A percentile compares a stretch with the other conserved stretches of the same genome.
phyloP scores from a whole-genome alignment of 192 early-diverging fungal genomes.

The Lunasporangiospora selenospora region DNA sequence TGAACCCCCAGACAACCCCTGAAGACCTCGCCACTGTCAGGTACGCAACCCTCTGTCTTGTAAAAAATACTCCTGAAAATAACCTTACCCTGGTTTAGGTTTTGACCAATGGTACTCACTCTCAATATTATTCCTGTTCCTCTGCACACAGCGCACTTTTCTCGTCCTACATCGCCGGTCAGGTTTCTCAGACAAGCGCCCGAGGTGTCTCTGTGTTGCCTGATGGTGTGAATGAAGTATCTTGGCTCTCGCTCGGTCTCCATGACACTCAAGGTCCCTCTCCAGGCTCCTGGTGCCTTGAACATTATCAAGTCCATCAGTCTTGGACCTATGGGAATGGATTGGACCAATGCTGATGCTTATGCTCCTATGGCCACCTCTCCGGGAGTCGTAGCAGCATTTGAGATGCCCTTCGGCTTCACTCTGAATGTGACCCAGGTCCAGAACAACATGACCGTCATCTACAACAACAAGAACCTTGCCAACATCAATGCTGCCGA shows the following conservation, averaged over 20 bases:
- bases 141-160: constrained; percentile 44
- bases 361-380: constrained; percentile 59
- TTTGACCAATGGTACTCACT: background rate
- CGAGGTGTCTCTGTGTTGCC: constrained; percentile 58
- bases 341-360: constrained; percentile 50
- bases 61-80: background rate
- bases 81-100: background rate
- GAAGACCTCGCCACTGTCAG: constrained; percentile 52
- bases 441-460: constrained; percentile 59
- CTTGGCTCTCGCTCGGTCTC: constrained; percentile 61
- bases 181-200: constrained; percentile 53
- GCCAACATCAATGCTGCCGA: constrained; percentile 33
- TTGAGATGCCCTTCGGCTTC: constrained; percentile 70
- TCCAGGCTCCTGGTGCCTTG: constrained; percentile 47
- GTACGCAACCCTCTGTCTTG: background rate
- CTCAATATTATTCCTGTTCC: background rate
- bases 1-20: constrained; percentile 57
- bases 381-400: constrained; percentile 52
- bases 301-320: constrained; percentile 59
- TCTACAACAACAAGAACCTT: constrained; percentile 35
- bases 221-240: constrained; percentile 52
- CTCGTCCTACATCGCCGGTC: constrained; percentile 60
- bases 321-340: constrained; percentile 61
- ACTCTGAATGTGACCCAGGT: constrained; percentile 61
- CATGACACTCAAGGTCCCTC: constrained; percentile 57